These are phyloP conservation scores for Picochlorum sp. DNA, from an alignment of 139 green algal species.

Conservation along the genomic window DNA sequence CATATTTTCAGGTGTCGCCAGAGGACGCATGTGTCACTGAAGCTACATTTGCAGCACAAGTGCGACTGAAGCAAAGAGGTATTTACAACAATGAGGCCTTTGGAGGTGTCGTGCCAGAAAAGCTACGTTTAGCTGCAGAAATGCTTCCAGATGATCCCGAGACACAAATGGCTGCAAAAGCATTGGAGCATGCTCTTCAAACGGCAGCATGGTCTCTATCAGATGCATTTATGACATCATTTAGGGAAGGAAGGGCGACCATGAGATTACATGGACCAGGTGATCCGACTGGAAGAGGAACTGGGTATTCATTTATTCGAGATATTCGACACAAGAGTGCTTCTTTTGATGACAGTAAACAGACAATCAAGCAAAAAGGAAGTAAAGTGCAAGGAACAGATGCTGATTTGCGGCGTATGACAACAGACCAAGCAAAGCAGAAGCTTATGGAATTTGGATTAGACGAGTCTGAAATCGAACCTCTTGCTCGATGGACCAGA, in stretches of 20 bases:
- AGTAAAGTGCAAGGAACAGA: constrained; percentile 50
- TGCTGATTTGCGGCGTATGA: constrained; percentile 59
- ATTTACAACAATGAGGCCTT: background rate
- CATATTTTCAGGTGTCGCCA: no score
- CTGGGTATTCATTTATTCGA: constrained; percentile 50
- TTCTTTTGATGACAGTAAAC: constrained; percentile 9
- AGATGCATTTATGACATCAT: constrained; percentile 38
- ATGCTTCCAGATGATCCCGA: constrained; percentile 34
- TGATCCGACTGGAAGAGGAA: constrained; percentile 61
- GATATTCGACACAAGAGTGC: constrained; percentile 21
- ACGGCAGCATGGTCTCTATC: constrained; percentile 43
- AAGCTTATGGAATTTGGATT: constrained; percentile 37
- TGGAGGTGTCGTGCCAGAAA: constrained; percentile 8
- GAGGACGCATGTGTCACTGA: constrained; percentile 4
- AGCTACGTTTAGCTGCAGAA: constrained; percentile 31
- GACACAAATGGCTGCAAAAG: constrained; percentile 10
- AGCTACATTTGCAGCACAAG: background rate
- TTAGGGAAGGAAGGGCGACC: constrained; percentile 24
- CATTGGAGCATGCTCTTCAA: constrained; percentile 9
- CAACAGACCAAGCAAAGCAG: constrained; percentile 38
- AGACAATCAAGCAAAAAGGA: constrained; percentile 15
- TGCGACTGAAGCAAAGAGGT: background rate
- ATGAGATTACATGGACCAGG: constrained; percentile 33
- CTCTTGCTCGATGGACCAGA: constrained; percentile 7
- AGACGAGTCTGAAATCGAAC: constrained; percentile 9